Percentiles rank a stretch among this genome's conserved stretches.
phyloP scores from a whole-genome alignment of 352 stramenopile genomes.

The Phytophthora quininea region DNA sequence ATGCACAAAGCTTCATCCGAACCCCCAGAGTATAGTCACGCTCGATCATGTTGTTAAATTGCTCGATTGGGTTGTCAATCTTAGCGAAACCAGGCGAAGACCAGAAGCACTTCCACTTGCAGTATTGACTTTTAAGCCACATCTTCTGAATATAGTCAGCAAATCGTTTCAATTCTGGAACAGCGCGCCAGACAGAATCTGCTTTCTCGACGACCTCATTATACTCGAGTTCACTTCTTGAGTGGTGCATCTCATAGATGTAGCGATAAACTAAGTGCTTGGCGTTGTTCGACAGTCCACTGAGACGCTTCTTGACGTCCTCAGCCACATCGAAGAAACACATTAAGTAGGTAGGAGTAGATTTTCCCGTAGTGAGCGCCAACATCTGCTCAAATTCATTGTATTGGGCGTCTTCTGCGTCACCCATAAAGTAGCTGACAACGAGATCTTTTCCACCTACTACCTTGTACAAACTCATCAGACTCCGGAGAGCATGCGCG shows the following conservation, averaged over 20 bases:
- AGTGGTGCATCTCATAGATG: constrained; percentile 23
- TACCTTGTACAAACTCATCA: too few relatives aligned
- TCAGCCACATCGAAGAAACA: too few relatives aligned
- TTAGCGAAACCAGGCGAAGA: constrained; percentile 20
- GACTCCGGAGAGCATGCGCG: too few relatives aligned
- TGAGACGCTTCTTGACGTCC: too few relatives aligned
- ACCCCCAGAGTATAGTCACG: constrained; percentile 18
- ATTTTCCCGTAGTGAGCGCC: too few relatives aligned
- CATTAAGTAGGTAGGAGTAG: too few relatives aligned
- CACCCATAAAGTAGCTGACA: too few relatives aligned
- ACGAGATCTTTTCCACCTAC: too few relatives aligned
- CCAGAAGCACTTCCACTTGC: constrained; percentile 11
- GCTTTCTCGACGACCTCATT: constrained; percentile 2
- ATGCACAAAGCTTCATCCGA: background rate
- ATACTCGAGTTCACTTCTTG: constrained; percentile 3
- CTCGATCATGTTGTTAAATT: constrained; percentile 29
- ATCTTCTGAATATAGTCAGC: background rate
- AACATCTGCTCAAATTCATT: too few relatives aligned
- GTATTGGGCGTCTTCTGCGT: too few relatives aligned
- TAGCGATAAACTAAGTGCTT: too few relatives aligned
- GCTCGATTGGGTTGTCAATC: constrained; percentile 29
- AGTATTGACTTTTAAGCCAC: constrained; percentile 7
- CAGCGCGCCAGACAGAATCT: background rate
- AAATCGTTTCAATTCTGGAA: background rate
- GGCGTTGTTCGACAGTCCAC: too few relatives aligned